These are phyloP conservation scores for Penicillium oxalicum DNA, from an alignment of 2,329 filamentous ascomycete genomes.

Conservation along the genomic window DNA sequence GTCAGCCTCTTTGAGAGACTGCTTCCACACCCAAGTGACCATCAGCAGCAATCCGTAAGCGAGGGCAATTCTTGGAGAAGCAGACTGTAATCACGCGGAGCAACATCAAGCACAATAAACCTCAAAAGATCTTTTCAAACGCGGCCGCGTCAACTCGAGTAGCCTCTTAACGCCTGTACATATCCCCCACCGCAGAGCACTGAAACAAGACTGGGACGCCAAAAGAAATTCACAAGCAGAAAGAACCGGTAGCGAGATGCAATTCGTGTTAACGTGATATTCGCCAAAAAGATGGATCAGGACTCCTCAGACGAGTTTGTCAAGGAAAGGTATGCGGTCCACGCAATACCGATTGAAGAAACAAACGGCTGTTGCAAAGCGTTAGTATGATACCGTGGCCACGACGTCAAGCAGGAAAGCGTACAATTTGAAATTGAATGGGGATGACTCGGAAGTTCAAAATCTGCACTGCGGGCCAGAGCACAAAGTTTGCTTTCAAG, in stretches of 20 bases:
- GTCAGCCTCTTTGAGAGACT: no score
- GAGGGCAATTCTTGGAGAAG: no score
- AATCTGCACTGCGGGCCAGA: slow-evolving; percentile 94
- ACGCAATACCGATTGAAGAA: slow-evolving; percentile 89
- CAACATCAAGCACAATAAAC: background rate
- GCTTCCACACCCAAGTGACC: no score
- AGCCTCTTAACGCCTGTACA: background rate
- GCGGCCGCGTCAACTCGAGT: slow-evolving; percentile 9
- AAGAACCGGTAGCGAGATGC: slow-evolving; percentile 5
- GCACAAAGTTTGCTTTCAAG: slow-evolving; percentile 87
- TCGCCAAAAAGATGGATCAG: slow-evolving; percentile 18
- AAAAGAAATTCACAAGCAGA: slow-evolving; percentile 5
- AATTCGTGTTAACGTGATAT: slow-evolving; percentile 13
- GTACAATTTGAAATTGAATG: slow-evolving; percentile 90
- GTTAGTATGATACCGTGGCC: slow-evolving; percentile 7
- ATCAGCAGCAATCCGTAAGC: no score
- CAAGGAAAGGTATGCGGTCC: slow-evolving; percentile 93
- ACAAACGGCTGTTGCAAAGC: slow-evolving; percentile 69
- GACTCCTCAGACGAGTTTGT: slow-evolving; percentile 78
- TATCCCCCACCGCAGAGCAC: no score
- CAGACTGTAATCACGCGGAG: no score
- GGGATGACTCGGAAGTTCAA: slow-evolving; percentile 95
- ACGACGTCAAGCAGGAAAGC: slow-evolving; percentile 34
- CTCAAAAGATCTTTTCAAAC: slow-evolving; percentile 7
- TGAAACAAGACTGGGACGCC: slow-evolving; percentile 14